A percentile compares a stretch with the other conserved stretches of the same genome.
Conservation (phyloP, 2,329 filamentous ascomycete genomes). For the Trichoderma lentiforme region DNA sequence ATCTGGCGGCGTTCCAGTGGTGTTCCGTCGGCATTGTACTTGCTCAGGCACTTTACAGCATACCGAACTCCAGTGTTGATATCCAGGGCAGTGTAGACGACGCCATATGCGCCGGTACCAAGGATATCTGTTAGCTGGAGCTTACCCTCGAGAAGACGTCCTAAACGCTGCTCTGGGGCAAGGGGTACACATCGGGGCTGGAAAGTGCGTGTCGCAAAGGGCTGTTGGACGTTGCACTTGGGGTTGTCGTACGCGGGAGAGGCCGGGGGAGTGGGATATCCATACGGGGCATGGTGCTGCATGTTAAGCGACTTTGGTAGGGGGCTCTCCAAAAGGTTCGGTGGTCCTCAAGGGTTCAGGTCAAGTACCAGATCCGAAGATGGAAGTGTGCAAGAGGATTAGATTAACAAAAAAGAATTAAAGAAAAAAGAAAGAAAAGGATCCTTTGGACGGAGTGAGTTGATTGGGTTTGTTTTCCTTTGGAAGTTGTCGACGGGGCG, state of each 20-base stretch:
- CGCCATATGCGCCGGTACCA: constrained; percentile 92
- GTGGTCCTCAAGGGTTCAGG: background rate
- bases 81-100: constrained; percentile 88
- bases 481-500: background rate
- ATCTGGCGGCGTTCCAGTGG: constrained; percentile 79
- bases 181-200: constrained; percentile 52
- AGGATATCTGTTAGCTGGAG: constrained; percentile 82
- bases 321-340: background rate
- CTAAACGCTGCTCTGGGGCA: constrained; percentile 80
- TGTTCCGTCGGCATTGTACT: constrained; percentile 68
- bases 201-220: constrained; percentile 37
- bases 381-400: background rate
- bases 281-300: constrained; percentile 56
- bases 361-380: constrained; percentile 14
- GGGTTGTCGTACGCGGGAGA: constrained; percentile 52
- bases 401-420: background rate
- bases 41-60: constrained; percentile 96
- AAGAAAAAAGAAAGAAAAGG: background rate
- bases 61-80: constrained; percentile 77
- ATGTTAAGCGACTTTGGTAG: constrained; percentile 41
- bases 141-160: constrained; percentile 75
- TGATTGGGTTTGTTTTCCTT: background rate
- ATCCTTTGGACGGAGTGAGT: background rate
- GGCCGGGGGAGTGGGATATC: constrained; percentile 57
- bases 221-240: constrained; percentile 41